Evolutionary conservation across 2,329 filamentous ascomycete genomes (phyloP).

Genomic region (Coniochaeta ligniaria): DNA sequence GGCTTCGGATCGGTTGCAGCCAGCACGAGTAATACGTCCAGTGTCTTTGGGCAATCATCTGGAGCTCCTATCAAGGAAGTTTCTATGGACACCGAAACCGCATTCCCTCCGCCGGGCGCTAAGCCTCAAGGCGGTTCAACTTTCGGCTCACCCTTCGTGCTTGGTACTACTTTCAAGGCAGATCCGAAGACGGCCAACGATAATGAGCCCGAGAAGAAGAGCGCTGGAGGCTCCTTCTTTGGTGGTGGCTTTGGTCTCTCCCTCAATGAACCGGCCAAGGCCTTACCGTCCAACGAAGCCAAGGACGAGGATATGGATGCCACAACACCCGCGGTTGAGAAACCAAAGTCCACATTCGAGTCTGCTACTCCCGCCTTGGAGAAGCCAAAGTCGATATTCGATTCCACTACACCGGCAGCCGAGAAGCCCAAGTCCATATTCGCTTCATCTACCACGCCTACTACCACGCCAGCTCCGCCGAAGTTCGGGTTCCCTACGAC

Average conservation of each 20-base stretch:
- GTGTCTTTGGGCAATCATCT: conserved; percentile 33
- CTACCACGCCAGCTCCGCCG: conserved; percentile 41
- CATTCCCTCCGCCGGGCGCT: conserved; percentile 30
- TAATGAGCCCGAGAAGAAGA: conserved; percentile 36
- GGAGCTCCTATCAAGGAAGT: conserved; percentile 21
- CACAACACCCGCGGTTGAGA: conserved; percentile 32
- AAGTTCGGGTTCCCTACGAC: conserved; percentile 33
- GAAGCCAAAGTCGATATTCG: conserved; percentile 27
- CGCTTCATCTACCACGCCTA: conserved; percentile 38
- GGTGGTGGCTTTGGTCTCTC: conserved; percentile 54
- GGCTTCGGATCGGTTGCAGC: conserved; percentile 46
- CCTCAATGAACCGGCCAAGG: conserved; percentile 38
- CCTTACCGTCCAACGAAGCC: conserved; percentile 17
- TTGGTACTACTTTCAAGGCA: conserved; percentile 60
- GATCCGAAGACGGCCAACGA: conserved; percentile 57
- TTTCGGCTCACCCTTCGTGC: conserved; percentile 56
- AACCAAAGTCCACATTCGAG: conserved; percentile 24
- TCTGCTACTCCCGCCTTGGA: conserved; percentile 30
- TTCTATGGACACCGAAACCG: conserved; percentile 27
- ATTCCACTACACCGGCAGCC: conserved; percentile 29
- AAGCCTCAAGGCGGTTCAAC: conserved; percentile 24
- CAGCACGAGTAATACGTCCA: conserved; percentile 20
- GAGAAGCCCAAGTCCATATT: conserved; percentile 29
- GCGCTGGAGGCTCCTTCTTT: conserved; percentile 46
- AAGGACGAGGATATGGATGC: conserved; percentile 47